Conservation (phyloP, 495 filamentous ascomycete genomes). For the Geopyxis carbonaria region DNA sequence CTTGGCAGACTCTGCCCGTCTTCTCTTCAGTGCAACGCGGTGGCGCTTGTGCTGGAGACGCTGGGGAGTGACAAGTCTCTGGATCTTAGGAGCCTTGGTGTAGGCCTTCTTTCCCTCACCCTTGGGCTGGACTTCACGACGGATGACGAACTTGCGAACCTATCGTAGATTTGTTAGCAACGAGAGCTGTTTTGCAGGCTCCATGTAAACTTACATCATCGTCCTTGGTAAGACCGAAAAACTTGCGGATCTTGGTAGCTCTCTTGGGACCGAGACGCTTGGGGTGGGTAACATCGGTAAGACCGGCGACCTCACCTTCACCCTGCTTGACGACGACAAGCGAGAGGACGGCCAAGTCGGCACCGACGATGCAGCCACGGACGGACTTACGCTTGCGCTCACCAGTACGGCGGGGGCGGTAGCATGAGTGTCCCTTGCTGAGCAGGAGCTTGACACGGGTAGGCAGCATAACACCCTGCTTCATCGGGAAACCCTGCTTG, state of each 20-base stretch:
- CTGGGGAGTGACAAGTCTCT: conserved; percentile 97
- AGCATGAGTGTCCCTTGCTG: conserved; percentile 86
- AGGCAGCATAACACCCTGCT: conserved; percentile 97
- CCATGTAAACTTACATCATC: conserved; percentile 79
- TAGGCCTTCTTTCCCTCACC: conserved; percentile 88
- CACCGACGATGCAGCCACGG: conserved; percentile 91
- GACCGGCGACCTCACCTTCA: conserved; percentile 75
- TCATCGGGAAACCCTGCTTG: conserved; percentile 99
- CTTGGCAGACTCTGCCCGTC: conserved; percentile 80
- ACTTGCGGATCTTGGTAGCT: conserved; percentile 95
- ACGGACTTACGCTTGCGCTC: conserved; percentile 98
- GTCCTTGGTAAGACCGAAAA: conserved; percentile 98
- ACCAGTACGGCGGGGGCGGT: conserved; percentile 88
- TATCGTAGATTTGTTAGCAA: too few relatives aligned
- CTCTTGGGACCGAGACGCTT: conserved; percentile 98
- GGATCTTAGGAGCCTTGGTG: conserved; percentile 99
- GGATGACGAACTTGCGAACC: conserved; percentile 98
- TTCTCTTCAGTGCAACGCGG: conserved; percentile 90
- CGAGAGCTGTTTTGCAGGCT: not conserved
- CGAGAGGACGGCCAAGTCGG: conserved; percentile 84
- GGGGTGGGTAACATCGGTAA: conserved; percentile 92
- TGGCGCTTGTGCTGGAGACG: conserved; percentile 99
- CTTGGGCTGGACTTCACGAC: conserved; percentile 89
- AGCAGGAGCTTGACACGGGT: conserved; percentile 94
- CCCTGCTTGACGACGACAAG: conserved; percentile 94